These are phyloP conservation scores for Pseudomicrostroma phylloplanum DNA, from an alignment of 1,284 basidiomycete genomes.

Conservation along the genomic window DNA sequence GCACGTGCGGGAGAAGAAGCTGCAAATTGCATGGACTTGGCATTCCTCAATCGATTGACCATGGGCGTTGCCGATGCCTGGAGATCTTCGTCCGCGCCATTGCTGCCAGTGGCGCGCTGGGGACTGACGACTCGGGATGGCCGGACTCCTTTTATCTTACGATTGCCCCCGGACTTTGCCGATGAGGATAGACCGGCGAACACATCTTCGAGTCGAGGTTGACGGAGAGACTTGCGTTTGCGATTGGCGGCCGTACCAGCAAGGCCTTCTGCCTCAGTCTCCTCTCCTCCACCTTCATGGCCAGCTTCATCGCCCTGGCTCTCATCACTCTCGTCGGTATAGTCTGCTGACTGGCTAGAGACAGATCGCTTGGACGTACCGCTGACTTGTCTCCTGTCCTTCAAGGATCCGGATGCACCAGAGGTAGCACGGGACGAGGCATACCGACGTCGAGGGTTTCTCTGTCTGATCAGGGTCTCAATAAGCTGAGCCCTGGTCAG, in stretches of 20 bases:
- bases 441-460: not conserved
- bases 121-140: not conserved
- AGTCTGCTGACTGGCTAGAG: conserved; percentile 2
- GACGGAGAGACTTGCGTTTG: not conserved
- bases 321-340: conserved; percentile 6
- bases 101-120: not conserved
- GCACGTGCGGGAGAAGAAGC: not conserved
- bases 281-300: conserved; percentile 3
- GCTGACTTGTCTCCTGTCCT: not conserved
- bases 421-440: not conserved
- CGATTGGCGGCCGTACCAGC: not conserved
- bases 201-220: not conserved
- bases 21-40: conserved; percentile 4
- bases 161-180: not conserved
- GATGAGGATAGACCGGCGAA: too few species aligned
- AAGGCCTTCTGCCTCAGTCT: conserved; percentile 3
- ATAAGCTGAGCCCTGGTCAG: not conserved
- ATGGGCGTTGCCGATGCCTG: not conserved
- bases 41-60: conserved; percentile 2
- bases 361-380: not conserved
- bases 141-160: not conserved
- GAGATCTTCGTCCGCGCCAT: not conserved
- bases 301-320: not conserved
- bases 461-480: not conserved
- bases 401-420: not conserved